Conservation (phyloP, 129 eudicot genomes). For the Ambrosia trifida region DNA sequence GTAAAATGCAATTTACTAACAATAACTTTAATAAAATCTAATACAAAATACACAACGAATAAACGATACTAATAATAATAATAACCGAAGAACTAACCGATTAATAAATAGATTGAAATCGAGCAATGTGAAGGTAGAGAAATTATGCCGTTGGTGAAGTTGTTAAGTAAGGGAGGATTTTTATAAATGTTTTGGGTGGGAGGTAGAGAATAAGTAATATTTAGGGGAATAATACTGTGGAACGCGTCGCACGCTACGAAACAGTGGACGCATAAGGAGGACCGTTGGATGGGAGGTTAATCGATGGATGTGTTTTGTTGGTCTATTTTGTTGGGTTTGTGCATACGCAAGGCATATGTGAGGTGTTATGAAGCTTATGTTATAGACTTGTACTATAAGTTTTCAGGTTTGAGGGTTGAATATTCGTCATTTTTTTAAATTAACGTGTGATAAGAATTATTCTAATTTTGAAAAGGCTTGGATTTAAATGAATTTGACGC, state of each 20-base stretch:
- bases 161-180: constrained; percentile 3
- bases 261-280: not conserved
- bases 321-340: not conserved
- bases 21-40: not conserved
- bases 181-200: constrained; percentile 22
- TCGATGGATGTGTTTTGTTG: constrained; percentile 6
- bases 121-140: not conserved
- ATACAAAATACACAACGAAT: not conserved
- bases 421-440: not conserved
- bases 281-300: constrained; percentile 35
- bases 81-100: not conserved
- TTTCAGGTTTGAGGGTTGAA: not conserved
- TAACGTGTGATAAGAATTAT: too few species aligned
- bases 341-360: constrained; percentile 11
- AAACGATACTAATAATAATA: not conserved
- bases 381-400: not conserved
- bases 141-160: not conserved
- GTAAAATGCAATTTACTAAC: too few species aligned
- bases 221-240: constrained; percentile 13
- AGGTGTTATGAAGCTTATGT: not conserved
- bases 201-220: constrained; percentile 7
- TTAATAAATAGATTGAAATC: too few species aligned
- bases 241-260: constrained; percentile 36
- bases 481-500: not conserved
- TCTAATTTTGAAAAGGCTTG: too few species aligned